Percentiles rank a stretch among this genome's conserved stretches.
These are phyloP conservation scores for Durusdinium trenchii DNA, from an alignment of 73 alveolate genomes.

Conservation along the genomic window DNA sequence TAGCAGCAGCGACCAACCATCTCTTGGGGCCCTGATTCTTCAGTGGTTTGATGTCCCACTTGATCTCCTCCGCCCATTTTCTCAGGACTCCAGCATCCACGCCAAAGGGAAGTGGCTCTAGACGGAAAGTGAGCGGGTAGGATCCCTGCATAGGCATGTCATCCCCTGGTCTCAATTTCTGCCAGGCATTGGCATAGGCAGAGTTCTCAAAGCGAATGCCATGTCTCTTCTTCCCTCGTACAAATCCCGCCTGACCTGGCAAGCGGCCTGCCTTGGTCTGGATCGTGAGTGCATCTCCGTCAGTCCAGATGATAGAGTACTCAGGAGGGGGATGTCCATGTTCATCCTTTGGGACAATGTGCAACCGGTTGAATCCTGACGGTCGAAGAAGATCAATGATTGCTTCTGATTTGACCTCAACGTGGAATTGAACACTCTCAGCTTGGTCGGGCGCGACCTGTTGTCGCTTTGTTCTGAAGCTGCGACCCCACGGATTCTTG, in stretches of 20 bases:
- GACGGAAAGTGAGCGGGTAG: neutral
- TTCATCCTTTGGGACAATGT: neutral
- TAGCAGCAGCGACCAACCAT: neutral
- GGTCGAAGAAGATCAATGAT: neutral
- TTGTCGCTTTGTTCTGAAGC: neutral
- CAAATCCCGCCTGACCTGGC: neutral
- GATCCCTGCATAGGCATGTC: neutral
- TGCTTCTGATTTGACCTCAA: neutral
- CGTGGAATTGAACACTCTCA: neutral
- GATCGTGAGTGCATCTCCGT: neutral
- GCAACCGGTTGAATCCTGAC: neutral
- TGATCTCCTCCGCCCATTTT: neutral
- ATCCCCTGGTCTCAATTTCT: neutral
- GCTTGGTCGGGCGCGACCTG: neutral
- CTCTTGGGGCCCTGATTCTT: neutral
- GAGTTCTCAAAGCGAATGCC: neutral
- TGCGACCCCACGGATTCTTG: neutral
- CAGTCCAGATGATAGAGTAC: neutral
- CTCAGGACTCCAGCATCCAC: neutral
- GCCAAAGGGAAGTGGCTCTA: neutral
- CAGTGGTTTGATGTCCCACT: neutral
- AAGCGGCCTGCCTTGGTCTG: neutral
- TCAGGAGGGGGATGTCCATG: neutral
- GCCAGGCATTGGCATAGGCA: neutral
- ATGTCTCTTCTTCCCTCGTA: neutral